Evolutionary conservation across 2,329 filamentous ascomycete species (phyloP), one percentile per base, ranked within the genome.

Genomic region (Paracamarosporium sp.): DNA sequence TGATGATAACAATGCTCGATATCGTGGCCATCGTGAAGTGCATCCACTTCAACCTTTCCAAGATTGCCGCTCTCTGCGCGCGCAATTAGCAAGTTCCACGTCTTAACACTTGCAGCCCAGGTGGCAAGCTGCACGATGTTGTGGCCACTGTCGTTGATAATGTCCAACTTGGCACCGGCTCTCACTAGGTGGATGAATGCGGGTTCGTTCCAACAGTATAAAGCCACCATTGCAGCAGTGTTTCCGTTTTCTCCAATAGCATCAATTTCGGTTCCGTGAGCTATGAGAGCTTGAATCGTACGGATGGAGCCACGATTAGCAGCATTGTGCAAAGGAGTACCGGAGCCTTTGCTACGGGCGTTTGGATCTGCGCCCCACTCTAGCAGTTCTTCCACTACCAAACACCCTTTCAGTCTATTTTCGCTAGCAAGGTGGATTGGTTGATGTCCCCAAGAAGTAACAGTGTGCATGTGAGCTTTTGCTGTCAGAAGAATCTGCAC

Each of bases 191-290:
- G 41, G 4, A 53, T 5, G 30, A 53, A 53, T 1, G 30, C 30
- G 13, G 40, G n/a, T 24, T 53, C 31, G 33, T 46, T 53, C 51
- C 51, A 53, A 20, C 51, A 53, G 17, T 25, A 53, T 12, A 53
- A 17, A 17, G 41, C 41, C 12, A 46, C 31, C 40, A 53, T 53
- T 13, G 41, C 51, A 27, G 40, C 17, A 9, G 40, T 53, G 31
- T 25, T n/a, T 20, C 41, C 31, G 11, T 46, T 35, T 5, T 36
- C 17, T 4, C 35, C 51, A 28, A 53, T 38, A 20, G 51, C 51
- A 17, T 53, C 31, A 15, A 53, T 53, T 8, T 17, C 20, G 3
- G 17, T 30, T 9, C 51, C 51, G 9, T 28, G 6, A 11, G 5
- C 20, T 5, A 53, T 20, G 13, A 53, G 40, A 1, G 20, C 15